These are phyloP conservation scores for Xanthoceras sorbifolium DNA, from an alignment of 345 rosid genomes.

Conservation along the genomic window DNA sequence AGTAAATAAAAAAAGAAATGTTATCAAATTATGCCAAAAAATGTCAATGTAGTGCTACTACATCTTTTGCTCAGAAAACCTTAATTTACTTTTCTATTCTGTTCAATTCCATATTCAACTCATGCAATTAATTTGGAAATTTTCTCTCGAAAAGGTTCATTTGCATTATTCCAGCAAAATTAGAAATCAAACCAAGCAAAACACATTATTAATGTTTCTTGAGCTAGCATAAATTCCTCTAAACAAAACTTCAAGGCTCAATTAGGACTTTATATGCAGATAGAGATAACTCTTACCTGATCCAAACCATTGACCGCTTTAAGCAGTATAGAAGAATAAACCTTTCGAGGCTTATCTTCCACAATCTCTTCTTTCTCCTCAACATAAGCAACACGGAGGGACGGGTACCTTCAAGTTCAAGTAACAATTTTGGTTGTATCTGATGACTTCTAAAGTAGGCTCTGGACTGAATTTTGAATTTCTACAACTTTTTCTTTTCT, in stretches of 20 bases:
- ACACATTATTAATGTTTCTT: background rate
- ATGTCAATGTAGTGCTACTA: background rate
- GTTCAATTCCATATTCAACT: background rate
- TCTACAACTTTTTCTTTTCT: slow-evolving; percentile 9
- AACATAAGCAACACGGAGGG: slow-evolving; percentile 91
- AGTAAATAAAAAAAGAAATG: background rate
- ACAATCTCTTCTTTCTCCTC: slow-evolving; percentile 88
- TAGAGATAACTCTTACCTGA: slow-evolving; percentile 53
- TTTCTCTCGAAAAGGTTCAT: background rate
- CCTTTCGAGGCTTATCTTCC: slow-evolving; percentile 41
- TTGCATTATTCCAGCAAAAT: background rate
- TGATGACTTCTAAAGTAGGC: slow-evolving; percentile 17
- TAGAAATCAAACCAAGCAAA: background rate
- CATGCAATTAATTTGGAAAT: background rate
- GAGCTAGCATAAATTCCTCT: background rate
- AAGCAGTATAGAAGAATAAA: slow-evolving; percentile 81
- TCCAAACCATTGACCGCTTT: slow-evolving; percentile 77
- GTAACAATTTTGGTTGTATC: slow-evolving; percentile 27
- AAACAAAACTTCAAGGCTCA: background rate
- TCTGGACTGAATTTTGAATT: background rate
- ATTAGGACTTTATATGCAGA: background rate
- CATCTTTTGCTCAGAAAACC: background rate
- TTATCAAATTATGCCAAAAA: background rate
- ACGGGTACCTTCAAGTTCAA: slow-evolving; percentile 70
- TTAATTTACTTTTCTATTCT: background rate